A percentile compares a stretch with the other conserved stretches of the same genome.
phyloP scores from a whole-genome alignment of 257 asterid genomes.

The Linaria vulgaris region DNA sequence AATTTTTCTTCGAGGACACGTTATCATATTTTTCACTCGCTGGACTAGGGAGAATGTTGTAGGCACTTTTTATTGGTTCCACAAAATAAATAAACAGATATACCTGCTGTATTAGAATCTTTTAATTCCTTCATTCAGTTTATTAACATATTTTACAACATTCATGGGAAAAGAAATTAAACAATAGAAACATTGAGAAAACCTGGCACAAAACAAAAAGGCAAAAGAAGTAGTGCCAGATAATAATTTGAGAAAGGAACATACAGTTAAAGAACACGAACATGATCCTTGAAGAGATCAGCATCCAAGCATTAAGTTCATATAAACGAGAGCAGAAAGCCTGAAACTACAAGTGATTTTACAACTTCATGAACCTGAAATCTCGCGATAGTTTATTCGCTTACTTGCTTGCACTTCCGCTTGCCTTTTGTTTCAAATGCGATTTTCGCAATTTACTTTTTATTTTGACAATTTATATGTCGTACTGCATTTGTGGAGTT shows the following conservation, averaged over 20 bases:
- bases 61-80: constrained; percentile 63
- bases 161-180: no score
- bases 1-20: constrained; percentile 29
- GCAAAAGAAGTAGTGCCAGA: no score
- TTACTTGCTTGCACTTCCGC: no score
- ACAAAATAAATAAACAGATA: constrained; percentile 61
- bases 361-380: constrained; percentile 68
- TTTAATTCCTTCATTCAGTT: not conserved
- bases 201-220: not conserved
- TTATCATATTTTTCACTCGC: constrained; percentile 10
- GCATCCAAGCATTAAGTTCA: constrained; percentile 85
- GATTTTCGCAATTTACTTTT: no score
- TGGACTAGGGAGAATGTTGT: constrained; percentile 45
- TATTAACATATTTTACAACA: not conserved
- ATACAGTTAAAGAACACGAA: not conserved
- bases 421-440: no score
- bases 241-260: not conserved
- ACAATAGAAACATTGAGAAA: not conserved
- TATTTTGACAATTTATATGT: no score
- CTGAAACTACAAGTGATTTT: constrained; percentile 79
- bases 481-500: no score
- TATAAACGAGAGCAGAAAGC: no score
- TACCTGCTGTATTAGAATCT: constrained; percentile 44
- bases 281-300: constrained; percentile 63
- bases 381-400: not conserved